Evolutionary conservation across 345 rosid species (phyloP), one percentile per base, ranked within the genome.

Genomic region (Streptanthus diversifolius): DNA sequence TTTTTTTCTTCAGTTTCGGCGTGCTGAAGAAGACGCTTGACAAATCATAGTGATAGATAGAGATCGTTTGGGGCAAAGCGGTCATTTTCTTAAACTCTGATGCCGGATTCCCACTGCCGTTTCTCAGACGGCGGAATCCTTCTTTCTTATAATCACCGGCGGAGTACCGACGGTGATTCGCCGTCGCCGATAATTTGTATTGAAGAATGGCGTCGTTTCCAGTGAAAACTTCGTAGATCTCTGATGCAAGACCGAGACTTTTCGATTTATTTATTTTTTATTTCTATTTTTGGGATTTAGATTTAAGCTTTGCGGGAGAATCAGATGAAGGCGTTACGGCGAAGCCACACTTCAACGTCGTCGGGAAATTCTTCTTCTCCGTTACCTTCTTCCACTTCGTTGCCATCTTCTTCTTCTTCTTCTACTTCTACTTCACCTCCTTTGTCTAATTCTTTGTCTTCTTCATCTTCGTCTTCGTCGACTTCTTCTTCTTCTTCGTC

Each of bases 281-380:
- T 24, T 24, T 21, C 1, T 17, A n/a, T 52, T 51, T 30, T 32
- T 1, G 52, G 12, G 61, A 58, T 48, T 55, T 36, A 12, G 58
- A 61, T 53, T 68, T 43, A 5, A 24, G 45, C 3, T 4, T n/a
- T 13, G 43, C 2, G 10, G 17, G 29, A 47, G 18, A 60, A 70
- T 45, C 66, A 81, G 80, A 95, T 95, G 99, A 90, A 79, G 87
- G 93, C 98, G 85, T 85, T 91, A 74, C 84, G 83, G 77, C 84
- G 92, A 78, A 95, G 90, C 81, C 84, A 85, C 45, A 88, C 95
- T 57, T 80, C 93, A 52, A 81, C 95, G 68, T 82, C 97, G 44
- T 79, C 96, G 5, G 84, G 83, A 66, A 86, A 83, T 61, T 66
- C 83, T 21, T 75, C 93, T n/a, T 85, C 63, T 57, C 24, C 57